Conservation (phyloP, 805 yeast species). For the Yamadazyma olivae region DNA sequence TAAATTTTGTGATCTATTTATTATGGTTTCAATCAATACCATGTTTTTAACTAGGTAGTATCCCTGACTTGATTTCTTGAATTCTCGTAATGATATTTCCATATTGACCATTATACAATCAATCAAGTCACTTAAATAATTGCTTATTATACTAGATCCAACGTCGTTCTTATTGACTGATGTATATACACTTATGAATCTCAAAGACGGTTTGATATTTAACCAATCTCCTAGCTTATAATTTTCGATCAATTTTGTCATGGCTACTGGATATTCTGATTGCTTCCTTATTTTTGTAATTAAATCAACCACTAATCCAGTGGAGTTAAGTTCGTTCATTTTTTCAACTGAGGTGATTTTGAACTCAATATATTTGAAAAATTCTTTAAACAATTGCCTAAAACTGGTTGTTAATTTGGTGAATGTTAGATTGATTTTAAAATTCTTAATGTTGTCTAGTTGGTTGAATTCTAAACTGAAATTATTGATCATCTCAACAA, state of each 20-base stretch:
- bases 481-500: constrained; percentile 42
- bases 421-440: constrained; percentile 6
- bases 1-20: constrained; percentile 54
- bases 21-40: constrained; percentile 69
- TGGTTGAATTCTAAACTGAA: constrained; percentile 16
- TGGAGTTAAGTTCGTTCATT: constrained; percentile 64
- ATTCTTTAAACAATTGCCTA: constrained; percentile 46
- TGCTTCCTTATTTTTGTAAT: constrained; percentile 65
- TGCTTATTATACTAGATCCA: constrained; percentile 40
- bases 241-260: constrained; percentile 45
- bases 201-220: constrained; percentile 58
- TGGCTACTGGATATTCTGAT: constrained; percentile 57
- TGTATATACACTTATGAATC: constrained; percentile 42
- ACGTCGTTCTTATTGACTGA: constrained; percentile 42
- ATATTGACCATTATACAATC: constrained; percentile 68
- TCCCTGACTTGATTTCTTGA: constrained; percentile 55
- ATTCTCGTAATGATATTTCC: constrained; percentile 54
- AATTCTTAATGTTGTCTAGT: constrained; percentile 11
- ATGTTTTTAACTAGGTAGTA: constrained; percentile 68
- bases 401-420: constrained; percentile 4
- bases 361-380: constrained; percentile 53
- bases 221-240: constrained; percentile 68
- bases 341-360: constrained; percentile 44
- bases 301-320: constrained; percentile 69
- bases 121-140: constrained; percentile 72